Conservation (phyloP, 2,329 filamentous ascomycete species). For the Diaporthe ampelina region DNA sequence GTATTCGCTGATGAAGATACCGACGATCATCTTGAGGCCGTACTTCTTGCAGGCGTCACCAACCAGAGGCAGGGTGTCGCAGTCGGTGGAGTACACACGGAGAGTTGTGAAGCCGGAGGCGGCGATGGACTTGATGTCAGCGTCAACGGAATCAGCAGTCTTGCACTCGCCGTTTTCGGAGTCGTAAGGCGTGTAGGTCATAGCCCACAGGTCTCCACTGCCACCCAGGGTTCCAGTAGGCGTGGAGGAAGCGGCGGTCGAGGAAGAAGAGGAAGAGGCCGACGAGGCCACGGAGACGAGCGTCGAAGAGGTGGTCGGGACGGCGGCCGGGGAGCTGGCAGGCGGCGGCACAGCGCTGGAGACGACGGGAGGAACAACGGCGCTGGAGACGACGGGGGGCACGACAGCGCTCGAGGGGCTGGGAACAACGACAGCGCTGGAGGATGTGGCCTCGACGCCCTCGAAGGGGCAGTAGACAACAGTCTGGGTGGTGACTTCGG, state of each 20-base stretch:
- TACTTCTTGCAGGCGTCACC: conserved; percentile 75
- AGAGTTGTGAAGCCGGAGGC: conserved; percentile 76
- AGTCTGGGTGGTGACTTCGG: conserved; percentile 77
- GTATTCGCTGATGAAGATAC: conserved; percentile 83
- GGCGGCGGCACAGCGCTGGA: conserved; percentile 80
- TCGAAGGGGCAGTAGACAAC: conserved; percentile 80
- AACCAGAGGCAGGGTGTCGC: conserved; percentile 82
- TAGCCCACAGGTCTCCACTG: conserved; percentile 73
- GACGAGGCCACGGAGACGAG: conserved; percentile 46
- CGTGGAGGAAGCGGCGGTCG: conserved; percentile 42
- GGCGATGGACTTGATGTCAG: conserved; percentile 74
- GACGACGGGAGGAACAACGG: conserved; percentile 51
- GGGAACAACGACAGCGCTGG: conserved; percentile 45
- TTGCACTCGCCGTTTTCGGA: conserved; percentile 73
- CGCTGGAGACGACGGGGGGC: conserved; percentile 43
- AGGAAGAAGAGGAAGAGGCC: conserved; percentile 46
- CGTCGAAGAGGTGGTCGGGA: conserved; percentile 36
- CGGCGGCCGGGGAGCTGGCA: conserved; percentile 73
- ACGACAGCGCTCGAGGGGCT: conserved; percentile 3
- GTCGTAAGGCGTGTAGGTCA: conserved; percentile 85
- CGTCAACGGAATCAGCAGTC: conserved; percentile 66
- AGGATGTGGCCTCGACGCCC: conserved; percentile 55
- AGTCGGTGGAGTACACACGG: conserved; percentile 95
- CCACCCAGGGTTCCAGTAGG: conserved; percentile 53
- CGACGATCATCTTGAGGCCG: conserved; percentile 85